Evolutionary conservation across 1,139 yeast species (phyloP).

Genomic region (Yamadazyma songkhlaensis): DNA sequence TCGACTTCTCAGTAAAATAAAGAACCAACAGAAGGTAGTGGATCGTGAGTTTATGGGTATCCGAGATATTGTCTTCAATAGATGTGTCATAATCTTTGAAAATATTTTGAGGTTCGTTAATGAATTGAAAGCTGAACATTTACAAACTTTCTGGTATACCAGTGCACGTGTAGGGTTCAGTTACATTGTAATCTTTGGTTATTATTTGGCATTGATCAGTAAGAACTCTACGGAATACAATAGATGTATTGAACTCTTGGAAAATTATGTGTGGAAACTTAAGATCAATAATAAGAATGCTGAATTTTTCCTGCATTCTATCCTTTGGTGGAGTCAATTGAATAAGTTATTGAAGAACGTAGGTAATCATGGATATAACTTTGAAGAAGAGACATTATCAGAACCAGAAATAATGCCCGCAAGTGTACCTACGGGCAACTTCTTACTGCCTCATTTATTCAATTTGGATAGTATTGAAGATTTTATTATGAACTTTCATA

Average conservation of each 20-base stretch:
- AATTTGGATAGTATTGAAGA: constrained; percentile 11
- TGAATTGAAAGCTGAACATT: constrained; percentile 14
- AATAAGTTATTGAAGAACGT: not conserved
- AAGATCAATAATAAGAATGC: constrained; percentile 15
- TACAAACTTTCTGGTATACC: constrained; percentile 16
- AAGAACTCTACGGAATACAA: constrained; percentile 10
- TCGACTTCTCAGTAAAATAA: constrained; percentile 7
- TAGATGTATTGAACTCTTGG: constrained; percentile 11
- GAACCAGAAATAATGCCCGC: not conserved
- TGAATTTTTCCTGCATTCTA: constrained; percentile 14
- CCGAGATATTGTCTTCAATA: constrained; percentile 13
- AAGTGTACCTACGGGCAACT: constrained; percentile 2
- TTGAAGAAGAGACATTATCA: not conserved
- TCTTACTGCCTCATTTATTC: constrained; percentile 12
- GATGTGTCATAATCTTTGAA: constrained; percentile 12
- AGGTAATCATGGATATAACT: not conserved
- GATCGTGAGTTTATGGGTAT: constrained; percentile 13
- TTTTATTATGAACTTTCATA: constrained; percentile 8
- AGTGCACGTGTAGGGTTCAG: constrained; percentile 15
- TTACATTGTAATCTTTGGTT: constrained; percentile 13
- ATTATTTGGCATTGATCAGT: constrained; percentile 9
- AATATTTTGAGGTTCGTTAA: constrained; percentile 12
- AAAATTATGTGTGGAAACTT: constrained; percentile 15
- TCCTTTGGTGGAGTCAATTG: constrained; percentile 13
- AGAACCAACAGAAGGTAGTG: constrained; percentile 8